Conservation (phyloP, 371 early-diverging fungal species). For the Circinella minor region DNA sequence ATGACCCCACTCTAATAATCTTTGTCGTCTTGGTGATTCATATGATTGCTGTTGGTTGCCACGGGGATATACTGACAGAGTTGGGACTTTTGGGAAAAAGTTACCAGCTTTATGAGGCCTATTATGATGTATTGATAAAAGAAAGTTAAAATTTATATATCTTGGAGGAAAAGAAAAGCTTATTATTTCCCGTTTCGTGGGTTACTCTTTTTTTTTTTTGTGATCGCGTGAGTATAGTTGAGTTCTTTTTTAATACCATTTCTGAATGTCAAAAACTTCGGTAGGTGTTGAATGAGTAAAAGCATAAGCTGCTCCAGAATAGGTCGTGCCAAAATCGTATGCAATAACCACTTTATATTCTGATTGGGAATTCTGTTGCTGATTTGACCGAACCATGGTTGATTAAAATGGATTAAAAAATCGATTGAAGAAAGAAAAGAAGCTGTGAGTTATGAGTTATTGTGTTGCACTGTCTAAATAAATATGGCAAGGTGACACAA, state of each 20-base stretch:
- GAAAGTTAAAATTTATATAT: neutral
- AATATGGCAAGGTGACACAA: too few species aligned
- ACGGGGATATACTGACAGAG: conserved; percentile 42
- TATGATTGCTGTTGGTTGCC: neutral
- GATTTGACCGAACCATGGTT: conserved; percentile 3
- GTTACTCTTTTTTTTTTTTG: neutral
- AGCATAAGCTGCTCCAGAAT: conserved; percentile 64
- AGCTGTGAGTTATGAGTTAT: too few species aligned
- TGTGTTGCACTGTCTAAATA: too few species aligned
- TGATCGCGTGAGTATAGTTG: neutral
- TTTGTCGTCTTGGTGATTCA: conserved; percentile 17
- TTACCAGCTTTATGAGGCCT: conserved; percentile 62
- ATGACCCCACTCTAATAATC: conserved; percentile 56
- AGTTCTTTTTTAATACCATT: conserved; percentile 41
- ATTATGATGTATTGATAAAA: neutral
- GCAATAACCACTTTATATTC: conserved; percentile 53
- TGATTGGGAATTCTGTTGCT: neutral
- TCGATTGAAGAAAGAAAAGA: too few species aligned
- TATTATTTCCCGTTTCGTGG: neutral
- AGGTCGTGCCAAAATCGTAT: conserved; percentile 59
- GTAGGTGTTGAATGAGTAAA: conserved; percentile 49
- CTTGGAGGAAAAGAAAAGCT: too few species aligned
- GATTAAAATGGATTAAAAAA: too few species aligned
- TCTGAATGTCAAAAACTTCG: conserved; percentile 60
- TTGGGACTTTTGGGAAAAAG: conserved; percentile 60